phyloP scores from a whole-genome alignment of 192 early-diverging fungal species.

The Podila horticola region DNA sequence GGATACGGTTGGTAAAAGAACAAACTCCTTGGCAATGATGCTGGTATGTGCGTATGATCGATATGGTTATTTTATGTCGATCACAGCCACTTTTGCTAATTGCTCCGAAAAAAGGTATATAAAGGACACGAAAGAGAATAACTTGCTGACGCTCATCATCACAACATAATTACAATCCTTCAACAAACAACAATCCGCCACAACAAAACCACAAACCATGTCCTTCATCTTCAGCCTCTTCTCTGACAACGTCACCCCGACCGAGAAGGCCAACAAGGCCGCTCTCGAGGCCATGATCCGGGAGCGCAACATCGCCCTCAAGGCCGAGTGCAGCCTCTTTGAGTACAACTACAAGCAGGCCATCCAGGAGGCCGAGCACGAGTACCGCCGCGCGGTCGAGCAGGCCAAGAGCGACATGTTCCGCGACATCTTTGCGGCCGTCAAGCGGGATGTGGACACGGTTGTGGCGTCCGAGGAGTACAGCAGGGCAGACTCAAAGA shows the following conservation, averaged over 20 bases:
- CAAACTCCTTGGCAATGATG: too few relatives aligned
- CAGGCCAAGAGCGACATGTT: conserved; percentile 18
- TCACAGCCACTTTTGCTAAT: too few relatives aligned
- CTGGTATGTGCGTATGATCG: too few relatives aligned
- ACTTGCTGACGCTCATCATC: neutral
- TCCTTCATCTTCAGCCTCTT: conserved; percentile 20
- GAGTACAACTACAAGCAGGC: conserved; percentile 19
- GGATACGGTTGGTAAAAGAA: too few relatives aligned
- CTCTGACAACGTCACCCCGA: conserved; percentile 5
- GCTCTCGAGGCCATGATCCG: conserved; percentile 22
- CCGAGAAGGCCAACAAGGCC: conserved; percentile 21
- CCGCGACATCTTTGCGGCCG: neutral
- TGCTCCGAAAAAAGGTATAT: too few relatives aligned
- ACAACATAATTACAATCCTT: neutral
- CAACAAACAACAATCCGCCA: neutral
- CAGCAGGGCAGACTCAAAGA: conserved; percentile 20
- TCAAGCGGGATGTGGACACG: conserved; percentile 20
- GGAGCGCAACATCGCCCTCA: conserved; percentile 24
- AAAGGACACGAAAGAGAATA: neutral
- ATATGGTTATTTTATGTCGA: too few relatives aligned
- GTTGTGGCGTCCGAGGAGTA: conserved; percentile 10
- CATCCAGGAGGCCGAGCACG: conserved; percentile 8
- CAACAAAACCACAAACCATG: neutral
- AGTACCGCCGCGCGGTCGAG: conserved; percentile 19
- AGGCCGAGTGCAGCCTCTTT: conserved; percentile 8